These are phyloP conservation scores for Codiaeum variegatum DNA, from an alignment of 441 rosid genomes.

Conservation along the genomic window DNA sequence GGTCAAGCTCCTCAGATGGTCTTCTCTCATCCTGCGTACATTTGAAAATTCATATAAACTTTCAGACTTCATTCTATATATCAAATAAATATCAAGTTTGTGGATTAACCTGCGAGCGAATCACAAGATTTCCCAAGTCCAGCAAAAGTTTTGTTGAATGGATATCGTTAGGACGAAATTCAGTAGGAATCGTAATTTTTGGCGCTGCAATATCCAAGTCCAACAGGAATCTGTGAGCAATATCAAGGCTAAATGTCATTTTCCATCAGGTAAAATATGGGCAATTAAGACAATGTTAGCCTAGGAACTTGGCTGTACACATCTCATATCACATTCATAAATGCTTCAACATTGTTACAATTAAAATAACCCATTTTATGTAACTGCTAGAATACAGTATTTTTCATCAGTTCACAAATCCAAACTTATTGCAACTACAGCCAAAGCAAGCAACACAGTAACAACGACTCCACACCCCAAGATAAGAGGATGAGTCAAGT, in stretches of 20 bases:
- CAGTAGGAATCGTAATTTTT: constrained; percentile 94
- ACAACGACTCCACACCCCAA: too few species aligned
- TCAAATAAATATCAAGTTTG: constrained; percentile 15
- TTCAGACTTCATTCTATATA: constrained; percentile 13
- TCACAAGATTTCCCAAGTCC: constrained; percentile 93
- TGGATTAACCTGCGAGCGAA: constrained; percentile 71
- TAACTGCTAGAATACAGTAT: neutral
- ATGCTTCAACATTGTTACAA: neutral
- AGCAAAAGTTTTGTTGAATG: constrained; percentile 88
- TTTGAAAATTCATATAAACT: constrained; percentile 18
- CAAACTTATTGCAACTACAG: neutral
- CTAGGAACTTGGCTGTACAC: neutral
- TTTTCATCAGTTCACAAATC: neutral
- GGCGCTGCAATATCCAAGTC: constrained; percentile 99
- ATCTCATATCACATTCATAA: neutral
- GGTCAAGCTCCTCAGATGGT: constrained; percentile 53
- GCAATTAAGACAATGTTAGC: neutral
- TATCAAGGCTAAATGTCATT: constrained; percentile 22
- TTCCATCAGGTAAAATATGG: constrained; percentile 3
- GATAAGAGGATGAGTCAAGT: too few species aligned
- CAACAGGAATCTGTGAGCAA: constrained; percentile 71
- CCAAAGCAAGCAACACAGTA: neutral
- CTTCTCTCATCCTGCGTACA: constrained; percentile 60
- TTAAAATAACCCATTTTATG: neutral
- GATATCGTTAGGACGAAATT: constrained; percentile 65